These are phyloP conservation scores for Aspergillus sp. DNA, from an alignment of 2,329 filamentous ascomycete species.

Conservation along the genomic window DNA sequence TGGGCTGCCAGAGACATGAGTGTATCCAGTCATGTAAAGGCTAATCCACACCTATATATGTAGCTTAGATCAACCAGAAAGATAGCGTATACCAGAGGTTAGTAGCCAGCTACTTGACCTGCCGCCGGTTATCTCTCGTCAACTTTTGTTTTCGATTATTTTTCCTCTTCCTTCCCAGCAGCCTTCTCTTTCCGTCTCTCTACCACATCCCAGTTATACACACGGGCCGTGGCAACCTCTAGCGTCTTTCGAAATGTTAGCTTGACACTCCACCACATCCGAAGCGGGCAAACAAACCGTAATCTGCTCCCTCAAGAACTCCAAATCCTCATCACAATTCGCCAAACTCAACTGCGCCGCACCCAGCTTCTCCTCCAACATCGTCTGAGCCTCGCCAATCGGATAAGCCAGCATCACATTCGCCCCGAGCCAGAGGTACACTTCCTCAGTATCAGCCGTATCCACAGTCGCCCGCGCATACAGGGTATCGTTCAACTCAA, in stretches of 20 bases:
- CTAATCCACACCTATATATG: not conserved
- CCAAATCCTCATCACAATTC: constrained; percentile 95
- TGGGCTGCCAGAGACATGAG: constrained; percentile 2
- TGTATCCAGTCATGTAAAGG: not conserved
- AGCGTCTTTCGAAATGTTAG: constrained; percentile 68
- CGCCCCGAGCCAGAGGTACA: constrained; percentile 96
- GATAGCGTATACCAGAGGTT: not conserved
- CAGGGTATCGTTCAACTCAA: constrained; percentile 94
- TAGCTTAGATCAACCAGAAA: not conserved
- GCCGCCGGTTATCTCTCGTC: not conserved
- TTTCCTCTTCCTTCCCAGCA: constrained; percentile 44
- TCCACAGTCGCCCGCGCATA: constrained; percentile 84
- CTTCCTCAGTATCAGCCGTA: constrained; percentile 71
- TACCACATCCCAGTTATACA: constrained; percentile 99
- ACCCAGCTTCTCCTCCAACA: constrained; percentile 74
- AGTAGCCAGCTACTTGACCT: constrained; percentile 10
- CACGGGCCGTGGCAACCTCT: constrained; percentile 91
- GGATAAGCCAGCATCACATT: constrained; percentile 98
- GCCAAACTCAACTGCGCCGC: constrained; percentile 75
- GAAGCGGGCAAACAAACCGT: constrained; percentile 62
- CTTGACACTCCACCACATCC: no score
- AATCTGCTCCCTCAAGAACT: constrained; percentile 94
- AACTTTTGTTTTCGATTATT: constrained; percentile 33
- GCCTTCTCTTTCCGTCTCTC: constrained; percentile 89
- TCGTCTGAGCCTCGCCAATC: constrained; percentile 77